Percentiles rank a stretch among this genome's conserved stretches.
phyloP scores from a whole-genome alignment of 208 protist species.

The Acanthamoeba culbertsoni region DNA sequence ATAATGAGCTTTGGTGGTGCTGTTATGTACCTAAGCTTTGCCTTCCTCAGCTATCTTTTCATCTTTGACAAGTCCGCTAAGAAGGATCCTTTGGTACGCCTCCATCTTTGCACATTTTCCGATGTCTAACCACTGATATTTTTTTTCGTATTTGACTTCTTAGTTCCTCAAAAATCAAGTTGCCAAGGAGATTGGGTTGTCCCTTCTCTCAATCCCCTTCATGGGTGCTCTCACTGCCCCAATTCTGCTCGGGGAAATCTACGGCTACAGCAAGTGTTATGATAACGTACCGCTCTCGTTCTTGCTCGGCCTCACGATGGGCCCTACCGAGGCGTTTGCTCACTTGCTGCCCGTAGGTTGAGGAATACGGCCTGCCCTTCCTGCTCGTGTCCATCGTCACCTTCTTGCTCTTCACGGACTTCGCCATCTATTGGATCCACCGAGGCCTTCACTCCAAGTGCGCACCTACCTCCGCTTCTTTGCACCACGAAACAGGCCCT shows the following conservation, averaged over 20 bases:
- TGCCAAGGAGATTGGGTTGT: slow-evolving; percentile 14
- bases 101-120: neutral
- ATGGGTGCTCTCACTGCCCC: slow-evolving; percentile 43
- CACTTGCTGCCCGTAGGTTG: slow-evolving; percentile 31
- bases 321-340: neutral
- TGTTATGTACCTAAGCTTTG: slow-evolving; percentile 65
- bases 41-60: slow-evolving; percentile 63
- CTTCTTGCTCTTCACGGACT: slow-evolving; percentile 93
- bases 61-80: slow-evolving; percentile 34
- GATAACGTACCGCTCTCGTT: neutral
- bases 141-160: neutral
- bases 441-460: slow-evolving; percentile 88
- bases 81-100: neutral
- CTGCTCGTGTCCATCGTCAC: slow-evolving; percentile 81
- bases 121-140: neutral
- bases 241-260: slow-evolving; percentile 50
- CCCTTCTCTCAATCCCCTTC: slow-evolving; percentile 47
- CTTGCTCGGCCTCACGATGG: neutral
- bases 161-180: neutral
- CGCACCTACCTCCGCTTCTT: no score
- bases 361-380: slow-evolving; percentile 86
- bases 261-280: slow-evolving; percentile 46
- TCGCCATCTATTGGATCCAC: slow-evolving; percentile 94
- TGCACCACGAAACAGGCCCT: no score
- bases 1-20: neutral